Base-by-base conservation (phyloP, 768 basidiomycete genomes). In the Dendrothele bispora region DNA sequence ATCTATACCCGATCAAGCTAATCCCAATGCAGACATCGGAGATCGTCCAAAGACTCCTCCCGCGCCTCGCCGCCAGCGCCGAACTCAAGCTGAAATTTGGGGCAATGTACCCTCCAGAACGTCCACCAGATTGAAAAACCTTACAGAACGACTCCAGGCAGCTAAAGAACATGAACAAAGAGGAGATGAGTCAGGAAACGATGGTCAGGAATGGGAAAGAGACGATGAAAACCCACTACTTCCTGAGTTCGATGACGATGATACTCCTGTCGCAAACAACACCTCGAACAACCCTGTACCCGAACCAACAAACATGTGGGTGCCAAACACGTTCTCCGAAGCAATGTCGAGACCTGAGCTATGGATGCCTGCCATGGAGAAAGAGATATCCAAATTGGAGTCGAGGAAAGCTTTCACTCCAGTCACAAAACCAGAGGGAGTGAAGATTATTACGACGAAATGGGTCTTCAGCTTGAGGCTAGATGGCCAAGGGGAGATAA, bases 401-500 rank as follows among this genome's bases (percentile, higher is more conserved):
- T 25, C 14, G 21, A 24, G 43, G 7, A 22, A 32, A 32, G 43
- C 32, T 8, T 44, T 25, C 26, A 12, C 25, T 6, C 15, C 30
- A 14, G 43, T 44, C 25, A n/a, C n/a, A n/a, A n/a, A n/a, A n/a
- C n/a, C 15, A 7, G 20, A 10, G 11, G 1, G 26, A 25, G 12
- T 15, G 10, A 32, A 44, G 15, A 32, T 32, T 15, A 44, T 44
- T 11, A 32, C 27, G 10, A 32, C 27, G 8, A 44, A 29, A 29
- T 44, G 43, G 43, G 43, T 44, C n/a, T 44, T 35, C n/a, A 29
- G 32, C 20, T 21, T 44, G 12, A 44, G 32, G 22, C n/a, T 44
- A 14, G 30, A 44, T 21, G 43, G 25, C 11, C 15, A 28, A 8
- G 43, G 43, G 11, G 22, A 44, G 11, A 11, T 44, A 8, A 14